Evolutionary conservation across 2,329 filamentous ascomycete species (phyloP), one percentile per base, ranked within the genome.

Genomic region (Paraphaeosphaeria minitans): DNA sequence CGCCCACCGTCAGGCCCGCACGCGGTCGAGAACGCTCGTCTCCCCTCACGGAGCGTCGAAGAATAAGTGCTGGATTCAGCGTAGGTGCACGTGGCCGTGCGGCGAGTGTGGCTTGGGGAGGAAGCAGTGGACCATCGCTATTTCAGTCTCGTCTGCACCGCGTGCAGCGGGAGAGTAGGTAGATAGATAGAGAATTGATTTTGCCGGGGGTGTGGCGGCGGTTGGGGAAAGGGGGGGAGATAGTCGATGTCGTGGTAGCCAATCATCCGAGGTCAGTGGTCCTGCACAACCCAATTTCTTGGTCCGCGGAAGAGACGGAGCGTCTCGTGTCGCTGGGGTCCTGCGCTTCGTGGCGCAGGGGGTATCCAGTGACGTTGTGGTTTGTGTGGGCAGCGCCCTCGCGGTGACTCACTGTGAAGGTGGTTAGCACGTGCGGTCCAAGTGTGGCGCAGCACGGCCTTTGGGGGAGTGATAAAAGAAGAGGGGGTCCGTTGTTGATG

Each of bases 241-340:
- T 53, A 53, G 50, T 53, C 50, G 50, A 53, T 42, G 50, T 53
- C 50, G 24, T 43, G 50, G 29, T 31, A 43, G 50, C 50, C 50
- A 53, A 43, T 53, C 50, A 53, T 43, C 37, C 50, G 50, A 43
- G 50, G 50, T 39, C 12, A 53, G 50, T 21, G 16, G 50, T 43
- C 37, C 50, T 53, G 37, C 50, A 27, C 50, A 53, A 53, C 50
- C 50, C 50, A 10, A 31, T 53, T 43, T 43, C 50, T 53, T 53
- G 50, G 50, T 53, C 39, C 37, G 42, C 22, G 42, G 22, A 37
- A 33, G n/a, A 24, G 50, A 43, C 50, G 16, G 39, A 29, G 37
- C 21, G 37, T 43, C 16, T n/a, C 24, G 37, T 42, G 24, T 6
- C 24, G 24, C 24, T 27, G 24, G 6, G 3, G 49, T 37, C 42